Conservation (phyloP, 768 basidiomycete species). For the Amyloporia xantha region DNA sequence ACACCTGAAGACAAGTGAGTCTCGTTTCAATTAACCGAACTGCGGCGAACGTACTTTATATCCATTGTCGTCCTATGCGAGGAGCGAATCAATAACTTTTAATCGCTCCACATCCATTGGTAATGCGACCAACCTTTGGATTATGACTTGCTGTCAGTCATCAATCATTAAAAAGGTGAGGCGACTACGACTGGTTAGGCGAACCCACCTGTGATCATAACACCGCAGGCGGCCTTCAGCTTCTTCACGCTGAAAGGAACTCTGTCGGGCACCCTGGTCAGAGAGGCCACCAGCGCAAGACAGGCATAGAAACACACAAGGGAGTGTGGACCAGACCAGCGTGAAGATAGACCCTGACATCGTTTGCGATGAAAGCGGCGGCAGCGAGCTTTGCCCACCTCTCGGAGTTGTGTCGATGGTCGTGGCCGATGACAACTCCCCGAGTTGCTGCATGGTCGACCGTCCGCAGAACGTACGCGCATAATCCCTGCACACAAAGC, state of each 20-base stretch:
- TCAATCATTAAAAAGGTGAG: neutral
- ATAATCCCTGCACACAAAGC: slow-evolving; percentile 66
- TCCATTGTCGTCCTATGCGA: slow-evolving; percentile 70
- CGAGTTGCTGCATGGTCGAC: slow-evolving; percentile 46
- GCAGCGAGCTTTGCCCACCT: slow-evolving; percentile 75
- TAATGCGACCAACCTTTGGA: slow-evolving; percentile 54
- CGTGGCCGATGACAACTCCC: slow-evolving; percentile 81
- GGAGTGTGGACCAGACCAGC: slow-evolving; percentile 75
- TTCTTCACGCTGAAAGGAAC: slow-evolving; percentile 73
- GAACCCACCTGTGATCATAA: slow-evolving; percentile 79
- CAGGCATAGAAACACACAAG: slow-evolving; percentile 34
- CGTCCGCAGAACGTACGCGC: slow-evolving; percentile 56
- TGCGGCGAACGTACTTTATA: slow-evolving; percentile 52
- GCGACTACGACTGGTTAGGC: neutral
- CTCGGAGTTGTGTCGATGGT: slow-evolving; percentile 77
- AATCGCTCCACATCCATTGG: neutral
- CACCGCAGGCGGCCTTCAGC: slow-evolving; percentile 67
- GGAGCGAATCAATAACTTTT: slow-evolving; percentile 3
- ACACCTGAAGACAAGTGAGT: slow-evolving; percentile 47
- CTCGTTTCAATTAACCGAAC: neutral
- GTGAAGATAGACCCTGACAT: slow-evolving; percentile 64
- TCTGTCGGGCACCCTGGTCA: slow-evolving; percentile 31
- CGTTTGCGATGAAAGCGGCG: slow-evolving; percentile 54
- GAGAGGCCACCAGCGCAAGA: neutral
- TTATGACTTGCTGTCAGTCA: slow-evolving; percentile 72